Conservation (phyloP, 1,284 basidiomycete genomes). For the Pseudozyma sp. region DNA sequence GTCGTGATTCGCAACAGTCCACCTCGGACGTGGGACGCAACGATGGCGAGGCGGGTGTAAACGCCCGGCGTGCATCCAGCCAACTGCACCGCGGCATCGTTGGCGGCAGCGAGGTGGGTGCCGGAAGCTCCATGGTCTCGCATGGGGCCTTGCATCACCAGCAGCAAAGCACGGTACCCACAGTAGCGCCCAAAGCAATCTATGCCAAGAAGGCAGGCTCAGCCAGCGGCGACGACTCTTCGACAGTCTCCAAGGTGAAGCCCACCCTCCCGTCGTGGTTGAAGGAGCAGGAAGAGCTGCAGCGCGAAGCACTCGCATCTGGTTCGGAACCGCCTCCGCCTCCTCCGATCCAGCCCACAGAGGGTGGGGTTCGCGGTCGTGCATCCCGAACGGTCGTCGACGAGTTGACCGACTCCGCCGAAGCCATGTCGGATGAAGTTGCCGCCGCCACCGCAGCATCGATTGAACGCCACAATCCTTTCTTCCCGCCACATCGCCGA, state of each 20-base stretch:
- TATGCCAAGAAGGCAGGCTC: constrained; percentile 48
- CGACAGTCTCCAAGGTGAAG: constrained; percentile 45
- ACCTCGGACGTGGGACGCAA: constrained; percentile 32
- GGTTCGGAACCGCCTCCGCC: constrained; percentile 56
- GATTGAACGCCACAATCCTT: constrained; percentile 64
- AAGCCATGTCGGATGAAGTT: constrained; percentile 55
- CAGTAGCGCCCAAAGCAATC: constrained; percentile 59
- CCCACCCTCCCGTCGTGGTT: constrained; percentile 63
- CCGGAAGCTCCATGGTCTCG: constrained; percentile 26
- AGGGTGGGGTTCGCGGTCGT: constrained; percentile 34
- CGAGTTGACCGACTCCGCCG: constrained; percentile 54
- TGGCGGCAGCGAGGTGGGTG: constrained; percentile 33
- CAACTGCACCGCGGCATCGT: constrained; percentile 34
- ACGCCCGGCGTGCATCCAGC: constrained; percentile 26
- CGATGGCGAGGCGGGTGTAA: constrained; percentile 28
- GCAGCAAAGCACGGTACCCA: constrained; percentile 37
- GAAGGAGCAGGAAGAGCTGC: constrained; percentile 66
- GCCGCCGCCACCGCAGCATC: constrained; percentile 57
- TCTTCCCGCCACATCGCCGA: constrained; percentile 56
- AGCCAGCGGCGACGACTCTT: constrained; percentile 12
- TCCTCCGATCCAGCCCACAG: constrained; percentile 48
- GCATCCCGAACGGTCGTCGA: constrained; percentile 57
- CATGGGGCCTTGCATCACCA: constrained; percentile 18
- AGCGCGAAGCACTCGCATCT: constrained; percentile 50
- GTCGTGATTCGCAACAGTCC: constrained; percentile 44